Conservation (phyloP, 2,329 filamentous ascomycete species). For the Zymoseptoria pseudotritici region DNA sequence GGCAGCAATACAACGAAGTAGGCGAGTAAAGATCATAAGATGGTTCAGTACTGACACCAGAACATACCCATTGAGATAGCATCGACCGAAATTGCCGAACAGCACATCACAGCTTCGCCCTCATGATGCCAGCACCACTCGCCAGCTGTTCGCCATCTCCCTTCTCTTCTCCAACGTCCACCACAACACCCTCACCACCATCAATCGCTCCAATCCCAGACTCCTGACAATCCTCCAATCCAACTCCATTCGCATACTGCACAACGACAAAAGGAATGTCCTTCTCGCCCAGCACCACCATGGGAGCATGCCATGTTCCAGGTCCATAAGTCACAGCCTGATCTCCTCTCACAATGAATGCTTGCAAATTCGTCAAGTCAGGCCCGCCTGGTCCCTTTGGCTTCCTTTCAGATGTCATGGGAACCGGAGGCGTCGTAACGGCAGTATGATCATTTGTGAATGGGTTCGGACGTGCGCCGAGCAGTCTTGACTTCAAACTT, state of each 20-base stretch:
- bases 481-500: slow-evolving; percentile 34
- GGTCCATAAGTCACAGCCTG: slow-evolving; percentile 89
- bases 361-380: slow-evolving; percentile 61
- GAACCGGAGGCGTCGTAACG: slow-evolving; percentile 18
- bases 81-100: background rate
- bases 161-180: slow-evolving; percentile 22
- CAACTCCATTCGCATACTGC: slow-evolving; percentile 80
- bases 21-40: background rate
- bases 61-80: background rate
- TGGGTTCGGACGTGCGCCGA: slow-evolving; percentile 34
- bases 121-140: slow-evolving; percentile 9
- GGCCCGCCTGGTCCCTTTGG: slow-evolving; percentile 54
- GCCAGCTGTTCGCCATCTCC: background rate
- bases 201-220: slow-evolving; percentile 40
- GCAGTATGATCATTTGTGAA: slow-evolving; percentile 45
- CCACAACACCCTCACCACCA: slow-evolving; percentile 19
- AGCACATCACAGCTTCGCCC: slow-evolving; percentile 15
- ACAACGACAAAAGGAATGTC: slow-evolving; percentile 80
- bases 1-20: background rate
- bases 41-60: background rate
- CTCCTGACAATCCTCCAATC: slow-evolving; percentile 81
- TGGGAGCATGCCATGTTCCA: slow-evolving; percentile 94
- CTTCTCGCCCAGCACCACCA: slow-evolving; percentile 70
- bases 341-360: slow-evolving; percentile 68
- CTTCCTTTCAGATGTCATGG: slow-evolving; percentile 14